Conservation (phyloP, 2,329 filamentous ascomycete genomes). For the Aspergillus terreus region DNA sequence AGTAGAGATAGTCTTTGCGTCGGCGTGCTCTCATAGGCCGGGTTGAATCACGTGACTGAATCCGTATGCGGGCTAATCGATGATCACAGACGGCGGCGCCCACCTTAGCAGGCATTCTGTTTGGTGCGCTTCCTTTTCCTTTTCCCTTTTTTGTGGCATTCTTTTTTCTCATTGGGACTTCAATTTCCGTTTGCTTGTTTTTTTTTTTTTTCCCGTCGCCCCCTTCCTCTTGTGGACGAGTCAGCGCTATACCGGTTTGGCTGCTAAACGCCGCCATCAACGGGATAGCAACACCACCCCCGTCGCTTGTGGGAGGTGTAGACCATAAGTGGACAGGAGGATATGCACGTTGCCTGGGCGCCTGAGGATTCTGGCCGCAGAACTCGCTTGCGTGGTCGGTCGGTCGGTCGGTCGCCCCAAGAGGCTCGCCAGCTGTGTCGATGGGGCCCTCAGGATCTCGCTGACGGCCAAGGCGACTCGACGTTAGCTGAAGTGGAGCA, state of each 20-base stretch:
- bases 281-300: background rate
- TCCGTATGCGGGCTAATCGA: slow-evolving; percentile 21
- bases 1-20: slow-evolving; percentile 12
- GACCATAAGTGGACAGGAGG: background rate
- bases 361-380: slow-evolving; percentile 6
- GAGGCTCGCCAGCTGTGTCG: background rate
- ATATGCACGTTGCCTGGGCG: slow-evolving; percentile 3
- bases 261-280: slow-evolving; percentile 2
- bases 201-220: background rate
- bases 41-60: slow-evolving; percentile 16
- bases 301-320: background rate
- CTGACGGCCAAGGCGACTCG: slow-evolving; percentile 11
- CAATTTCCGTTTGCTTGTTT: background rate
- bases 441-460: slow-evolving; percentile 8
- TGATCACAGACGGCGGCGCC: slow-evolving; percentile 17
- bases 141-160: background rate
- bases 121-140: background rate
- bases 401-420: background rate
- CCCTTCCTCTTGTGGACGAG: background rate
- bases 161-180: background rate
- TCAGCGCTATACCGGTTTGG: slow-evolving; percentile 6
- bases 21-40: slow-evolving; percentile 14
- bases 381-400: background rate
- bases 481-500: slow-evolving; percentile 13
- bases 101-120: slow-evolving; percentile 2